Conservation (phyloP, 352 stramenopile genomes). For the Vaucheria bursata region DNA sequence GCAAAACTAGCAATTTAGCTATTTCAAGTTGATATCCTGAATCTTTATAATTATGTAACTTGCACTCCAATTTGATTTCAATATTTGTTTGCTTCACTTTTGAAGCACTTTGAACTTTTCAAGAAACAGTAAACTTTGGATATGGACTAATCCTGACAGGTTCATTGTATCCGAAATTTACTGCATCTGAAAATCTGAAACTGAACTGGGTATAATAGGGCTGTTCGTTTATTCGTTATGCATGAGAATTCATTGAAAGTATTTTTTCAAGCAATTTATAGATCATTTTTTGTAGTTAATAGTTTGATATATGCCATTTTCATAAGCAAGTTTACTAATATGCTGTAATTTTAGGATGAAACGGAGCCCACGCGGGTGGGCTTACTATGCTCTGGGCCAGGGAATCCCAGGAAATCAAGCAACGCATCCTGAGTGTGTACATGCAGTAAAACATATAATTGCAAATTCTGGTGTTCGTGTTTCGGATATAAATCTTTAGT, state of each 20-base stretch:
- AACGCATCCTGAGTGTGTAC: background rate
- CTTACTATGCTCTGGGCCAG: background rate
- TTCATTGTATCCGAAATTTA: too few relatives aligned
- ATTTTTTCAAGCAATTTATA: background rate
- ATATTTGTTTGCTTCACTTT: background rate
- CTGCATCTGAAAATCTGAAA: too few relatives aligned
- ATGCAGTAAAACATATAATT: background rate
- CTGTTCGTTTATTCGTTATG: too few relatives aligned
- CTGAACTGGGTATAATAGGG: too few relatives aligned
- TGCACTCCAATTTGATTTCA: background rate
- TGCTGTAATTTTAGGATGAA: conserved; percentile 9
- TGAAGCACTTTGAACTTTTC: background rate
- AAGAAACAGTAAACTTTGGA: background rate
- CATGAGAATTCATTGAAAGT: background rate
- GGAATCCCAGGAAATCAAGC: background rate
- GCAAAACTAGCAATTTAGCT: background rate
- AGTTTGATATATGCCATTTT: background rate
- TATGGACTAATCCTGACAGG: too few relatives aligned
- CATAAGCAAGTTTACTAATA: background rate
- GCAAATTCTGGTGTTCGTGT: background rate
- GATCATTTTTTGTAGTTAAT: background rate
- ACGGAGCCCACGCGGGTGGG: background rate
- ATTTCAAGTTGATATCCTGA: background rate
- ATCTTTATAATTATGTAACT: background rate
- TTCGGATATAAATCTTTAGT: too few relatives aligned